Evolutionary conservation across 441 rosid species (phyloP).

Genomic region (Jatropha podagrica): DNA sequence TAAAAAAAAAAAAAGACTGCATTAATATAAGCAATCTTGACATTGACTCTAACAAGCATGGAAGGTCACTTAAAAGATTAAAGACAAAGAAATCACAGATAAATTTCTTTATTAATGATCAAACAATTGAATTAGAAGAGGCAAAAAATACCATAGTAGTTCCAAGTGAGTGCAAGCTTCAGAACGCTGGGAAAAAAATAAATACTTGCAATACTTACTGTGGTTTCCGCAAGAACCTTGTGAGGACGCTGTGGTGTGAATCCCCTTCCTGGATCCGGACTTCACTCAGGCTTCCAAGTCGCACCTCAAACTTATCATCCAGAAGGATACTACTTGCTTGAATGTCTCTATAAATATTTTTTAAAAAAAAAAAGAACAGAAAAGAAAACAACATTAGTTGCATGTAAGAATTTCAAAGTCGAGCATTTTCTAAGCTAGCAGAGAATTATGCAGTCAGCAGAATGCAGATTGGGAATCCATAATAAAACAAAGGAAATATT

Average conservation of each 20-base stretch:
- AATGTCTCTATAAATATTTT: slow-evolving; percentile 64
- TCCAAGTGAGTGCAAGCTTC: slow-evolving; percentile 8
- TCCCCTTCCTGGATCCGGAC: slow-evolving; percentile 64
- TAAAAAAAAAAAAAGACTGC: neutral
- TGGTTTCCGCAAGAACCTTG: slow-evolving; percentile 70
- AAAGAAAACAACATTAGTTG: slow-evolving; percentile 3
- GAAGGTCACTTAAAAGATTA: neutral
- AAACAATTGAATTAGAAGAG: neutral
- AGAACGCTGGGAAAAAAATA: slow-evolving; percentile 20
- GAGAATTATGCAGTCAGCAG: slow-evolving; percentile 1
- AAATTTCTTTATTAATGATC: neutral
- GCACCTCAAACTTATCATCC: slow-evolving; percentile 96
- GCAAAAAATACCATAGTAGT: neutral
- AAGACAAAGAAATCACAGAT: neutral
- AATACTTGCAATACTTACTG: slow-evolving; percentile 55
- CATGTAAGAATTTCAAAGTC: slow-evolving; percentile 17
- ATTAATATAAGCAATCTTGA: neutral
- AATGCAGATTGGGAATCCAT: neutral
- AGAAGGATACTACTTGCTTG: slow-evolving; percentile 99
- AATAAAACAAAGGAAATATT: slow-evolving; percentile 8
- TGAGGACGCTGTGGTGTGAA: slow-evolving; percentile 58
- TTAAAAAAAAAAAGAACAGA: no score
- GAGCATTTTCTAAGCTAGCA: slow-evolving; percentile 17
- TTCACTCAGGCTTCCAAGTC: slow-evolving; percentile 88
- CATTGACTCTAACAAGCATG: neutral